Percentiles rank a stretch among this genome's conserved stretches.
Conservation (phyloP, 495 filamentous ascomycete genomes). For the Aspergillus olivimuriae region DNA sequence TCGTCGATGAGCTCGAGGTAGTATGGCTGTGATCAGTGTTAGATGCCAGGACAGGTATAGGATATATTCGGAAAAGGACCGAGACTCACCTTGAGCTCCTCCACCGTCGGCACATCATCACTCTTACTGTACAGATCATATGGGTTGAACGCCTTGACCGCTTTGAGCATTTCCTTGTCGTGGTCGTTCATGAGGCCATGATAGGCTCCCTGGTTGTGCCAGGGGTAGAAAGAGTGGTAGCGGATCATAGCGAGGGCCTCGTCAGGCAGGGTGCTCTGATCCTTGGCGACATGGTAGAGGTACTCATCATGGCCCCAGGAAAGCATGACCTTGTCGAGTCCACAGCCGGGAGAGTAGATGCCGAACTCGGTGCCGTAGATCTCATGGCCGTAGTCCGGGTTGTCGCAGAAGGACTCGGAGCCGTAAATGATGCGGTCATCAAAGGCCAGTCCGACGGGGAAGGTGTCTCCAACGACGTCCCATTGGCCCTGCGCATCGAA, state of each 20-base stretch:
- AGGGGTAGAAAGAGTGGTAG: conserved; percentile 87
- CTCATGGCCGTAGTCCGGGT: conserved; percentile 59
- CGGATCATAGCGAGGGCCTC: conserved; percentile 87
- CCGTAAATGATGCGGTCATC: conserved; percentile 70
- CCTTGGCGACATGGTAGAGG: conserved; percentile 74
- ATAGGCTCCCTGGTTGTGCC: conserved; percentile 77
- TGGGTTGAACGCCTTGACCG: conserved; percentile 81
- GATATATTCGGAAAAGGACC: background rate
- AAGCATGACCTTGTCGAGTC: conserved; percentile 78
- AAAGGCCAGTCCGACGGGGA: conserved; percentile 83
- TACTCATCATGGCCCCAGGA: conserved; percentile 94
- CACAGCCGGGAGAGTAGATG: conserved; percentile 71
- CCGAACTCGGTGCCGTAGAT: conserved; percentile 68
- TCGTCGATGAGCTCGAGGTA: conserved; percentile 81
- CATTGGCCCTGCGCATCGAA: conserved; percentile 77
- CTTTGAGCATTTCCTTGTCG: conserved; percentile 69
- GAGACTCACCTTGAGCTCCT: conserved; percentile 56
- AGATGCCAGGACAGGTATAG: background rate
- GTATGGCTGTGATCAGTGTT: conserved; percentile 51
- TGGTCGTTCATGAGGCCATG: conserved; percentile 73
- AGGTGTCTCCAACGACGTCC: conserved; percentile 90
- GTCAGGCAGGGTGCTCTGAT: conserved; percentile 66
- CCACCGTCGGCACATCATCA: conserved; percentile 66
- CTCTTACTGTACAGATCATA: conserved; percentile 93
- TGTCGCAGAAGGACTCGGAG: conserved; percentile 61